Base-by-base conservation (phyloP, 176 grass and related monocot species). In the Zoysia pacifica region DNA sequence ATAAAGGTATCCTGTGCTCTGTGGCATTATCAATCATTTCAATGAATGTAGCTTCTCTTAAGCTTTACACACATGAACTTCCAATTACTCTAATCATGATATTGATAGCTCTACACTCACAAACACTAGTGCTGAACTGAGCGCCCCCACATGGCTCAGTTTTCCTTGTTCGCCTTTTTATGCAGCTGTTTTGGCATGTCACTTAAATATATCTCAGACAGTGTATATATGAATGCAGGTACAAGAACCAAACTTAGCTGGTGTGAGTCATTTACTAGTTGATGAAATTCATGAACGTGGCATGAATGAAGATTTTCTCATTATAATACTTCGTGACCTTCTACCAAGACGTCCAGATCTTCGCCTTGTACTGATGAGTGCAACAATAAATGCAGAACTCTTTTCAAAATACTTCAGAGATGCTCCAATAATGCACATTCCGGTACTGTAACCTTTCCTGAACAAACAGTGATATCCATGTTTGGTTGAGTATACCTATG, bases 221-320 rank as follows among this genome's bases (percentile, higher is more conserved):
- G 51, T 28, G 19, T 9, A 58, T 80, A 18, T 88, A 65, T 77
- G 60, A 74, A 48, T 56, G 62, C 88, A 97, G 95, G 85, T 97
- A 64, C 91, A 97, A 78, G 95, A 97, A 41, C 95, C 95, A 36
- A 81, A 93, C 44, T 86, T 97, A 85, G 65, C 73, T 52, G 91
- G 95, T 71, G 83, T 94, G 74, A 97, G 81, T 78, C 90, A 97
- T 93, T 76, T 97, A 77, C 83, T 97, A 69, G 86, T 94, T 77
- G 95, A 97, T 15, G 95, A 97, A 87, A 97, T 97, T 82, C 95
- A 97, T 87, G 95, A 97, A 79, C 89, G 95, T 49, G 95, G 95
- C 73, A 94, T 94, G 90, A 94, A 94, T 55, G 95, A 97, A 89
- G 95, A 97, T 90, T 97, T 97, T 83, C 91, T 97, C 77, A 94